Base-by-base conservation (phyloP, 2,329 filamentous ascomycete species). In the Aureobasidium uvarum region DNA sequence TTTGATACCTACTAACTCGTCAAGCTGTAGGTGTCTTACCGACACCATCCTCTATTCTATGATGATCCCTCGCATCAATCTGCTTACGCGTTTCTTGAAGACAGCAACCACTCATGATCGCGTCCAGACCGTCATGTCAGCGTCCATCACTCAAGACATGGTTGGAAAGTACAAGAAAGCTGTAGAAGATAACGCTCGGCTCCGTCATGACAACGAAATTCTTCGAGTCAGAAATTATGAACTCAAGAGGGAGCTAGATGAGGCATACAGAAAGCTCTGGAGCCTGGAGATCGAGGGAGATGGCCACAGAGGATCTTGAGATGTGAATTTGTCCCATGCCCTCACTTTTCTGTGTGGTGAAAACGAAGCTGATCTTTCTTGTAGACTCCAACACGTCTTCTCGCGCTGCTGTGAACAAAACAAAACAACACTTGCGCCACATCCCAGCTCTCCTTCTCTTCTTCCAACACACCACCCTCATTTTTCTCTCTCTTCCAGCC, bases 251-350 rank as follows among this genome's bases (percentile, higher is more conserved):
- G 55, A 59, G n/a, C n/a, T 59, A 6, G 55, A 46, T 36, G 41
- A 38, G 14, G 28, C 28, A 8, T 46, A 59, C 55, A 59, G 55
- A 59, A 13, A 59, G 41, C 55, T 59, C 25, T 59, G 55, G 55
- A 25, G 16, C 16, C 38, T 16, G 14, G 25, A 45, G 54, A 58
- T 59, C 4, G 20, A 43, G 28, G 16, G 55, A 11, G 2, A 10
- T 36, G 36, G 5, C 6, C 23, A 20, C 54, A 58, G 41, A 43
- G 3, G 2, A 28, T 31, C 16, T 7, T 25, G 16, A 20, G 28
- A 41, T 3, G 54, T 58, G 16, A 14, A 23, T 58, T 43, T 31
- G 38, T 18, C 33, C 3, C 3, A 6, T n/a, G 5, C 3, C 6
- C 1, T 58, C 14, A 31, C 23, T 31, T 13, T 7, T 31, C 11